A percentile compares a stretch with the other conserved stretches of the same genome.
phyloP scores from a whole-genome alignment of 257 asterid genomes.

The Datura wrightii region DNA sequence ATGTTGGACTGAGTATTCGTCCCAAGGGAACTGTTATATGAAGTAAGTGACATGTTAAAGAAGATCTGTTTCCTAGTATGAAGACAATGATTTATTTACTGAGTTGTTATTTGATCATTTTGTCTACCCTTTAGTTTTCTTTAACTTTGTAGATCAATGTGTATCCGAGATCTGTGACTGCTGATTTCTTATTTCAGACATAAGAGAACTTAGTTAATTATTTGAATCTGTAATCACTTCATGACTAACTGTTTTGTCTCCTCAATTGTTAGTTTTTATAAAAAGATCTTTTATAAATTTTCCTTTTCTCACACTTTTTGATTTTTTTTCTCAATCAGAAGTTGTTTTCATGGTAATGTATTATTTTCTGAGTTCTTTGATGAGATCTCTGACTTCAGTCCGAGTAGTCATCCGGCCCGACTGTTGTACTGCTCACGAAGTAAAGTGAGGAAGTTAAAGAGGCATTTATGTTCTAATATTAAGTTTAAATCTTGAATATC shows the following conservation, averaged over 20 bases:
- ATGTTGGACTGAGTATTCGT: neutral
- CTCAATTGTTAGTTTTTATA: neutral
- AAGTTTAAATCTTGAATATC: neutral
- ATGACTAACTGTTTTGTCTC: neutral
- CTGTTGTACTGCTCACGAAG: neutral
- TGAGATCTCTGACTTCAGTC: slow-evolving; percentile 9
- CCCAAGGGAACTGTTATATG: neutral
- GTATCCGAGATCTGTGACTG: neutral
- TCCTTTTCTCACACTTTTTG: neutral
- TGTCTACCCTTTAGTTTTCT: neutral
- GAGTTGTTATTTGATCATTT: neutral
- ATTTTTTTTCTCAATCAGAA: neutral
- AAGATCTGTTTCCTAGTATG: neutral
- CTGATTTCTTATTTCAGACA: neutral
- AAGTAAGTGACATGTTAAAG: neutral
- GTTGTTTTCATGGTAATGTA: neutral
- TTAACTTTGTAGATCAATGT: slow-evolving; percentile 7
- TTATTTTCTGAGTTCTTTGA: neutral
- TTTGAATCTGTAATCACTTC: neutral
- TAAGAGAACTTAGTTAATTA: neutral
- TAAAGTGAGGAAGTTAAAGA: neutral
- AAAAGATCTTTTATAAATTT: neutral
- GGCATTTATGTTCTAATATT: neutral
- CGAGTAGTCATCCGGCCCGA: neutral
- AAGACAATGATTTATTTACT: neutral